Base-by-base conservation (phyloP, 768 basidiomycete genomes). In the Cytidiella melzeri region DNA sequence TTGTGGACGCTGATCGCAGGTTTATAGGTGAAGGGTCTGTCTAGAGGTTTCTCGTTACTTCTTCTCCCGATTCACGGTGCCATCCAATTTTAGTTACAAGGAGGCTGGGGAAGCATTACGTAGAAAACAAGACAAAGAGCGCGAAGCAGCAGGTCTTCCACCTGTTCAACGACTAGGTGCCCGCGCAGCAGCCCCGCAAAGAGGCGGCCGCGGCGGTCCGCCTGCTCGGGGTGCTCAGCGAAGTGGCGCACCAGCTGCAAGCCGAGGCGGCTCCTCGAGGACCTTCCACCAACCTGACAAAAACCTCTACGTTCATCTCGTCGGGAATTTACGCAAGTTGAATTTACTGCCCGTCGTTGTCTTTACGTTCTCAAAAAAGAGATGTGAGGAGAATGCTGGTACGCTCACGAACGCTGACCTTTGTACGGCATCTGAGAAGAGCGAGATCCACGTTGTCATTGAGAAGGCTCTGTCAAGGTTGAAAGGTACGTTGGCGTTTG, bases 91-190 rank as follows among this genome's bases (percentile, higher is more conserved):
- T 34, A 34, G 30, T 11, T 94, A 93, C 70, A 90, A 92, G 62
- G 84, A 87, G 30, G 96, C 96, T 0, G 80, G 81, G 13, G 92
- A 97, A 56, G 84, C 94, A 2, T 70, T 95, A 18, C 79, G 83
- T 44, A 77, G 94, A 30, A 99, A 98, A 68, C 96, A 99, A 66
- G 96, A 98, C 64, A 98, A 97, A 65, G 95, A 98, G 65, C 79
- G 96, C 43, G 93, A 98, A 69, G 93, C 93, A 0, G 92, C 92
- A 1, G 96, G 96, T 0, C 67, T 97, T 27, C 81, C 85, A 5
- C 92, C 92, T 4, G 81, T 93, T 0, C 88, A 91, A 57, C 79
- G 84, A 46, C 76, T 84, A 7, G 93, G 93, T 43, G 91, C 87
- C 13, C 81, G 88, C 38, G 90, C 87, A 9, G 80, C 78, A 13